Conservation (phyloP, 495 filamentous ascomycete species). For the Xanthoparmelia taractica region DNA sequence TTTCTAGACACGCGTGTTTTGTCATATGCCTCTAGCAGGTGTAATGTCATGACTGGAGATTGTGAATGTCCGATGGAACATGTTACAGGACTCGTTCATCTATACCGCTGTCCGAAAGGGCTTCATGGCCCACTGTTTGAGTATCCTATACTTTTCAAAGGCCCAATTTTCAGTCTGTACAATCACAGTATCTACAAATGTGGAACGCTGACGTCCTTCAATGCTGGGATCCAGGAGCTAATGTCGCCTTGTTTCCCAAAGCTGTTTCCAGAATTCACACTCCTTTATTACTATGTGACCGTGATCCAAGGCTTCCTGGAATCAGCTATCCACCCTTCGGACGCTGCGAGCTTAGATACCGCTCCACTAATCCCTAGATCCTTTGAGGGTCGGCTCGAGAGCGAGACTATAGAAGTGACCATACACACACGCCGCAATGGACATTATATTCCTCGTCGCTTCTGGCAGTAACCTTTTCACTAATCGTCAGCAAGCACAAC, state of each 20-base stretch:
- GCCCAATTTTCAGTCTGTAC: neutral
- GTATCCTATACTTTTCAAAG: neutral
- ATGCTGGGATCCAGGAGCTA: neutral
- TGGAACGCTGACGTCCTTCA: neutral
- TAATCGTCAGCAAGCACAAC: no score
- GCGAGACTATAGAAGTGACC: neutral
- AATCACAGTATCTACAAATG: neutral
- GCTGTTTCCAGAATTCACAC: constrained; percentile 1
- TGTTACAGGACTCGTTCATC: neutral
- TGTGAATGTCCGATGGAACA: constrained; percentile 4
- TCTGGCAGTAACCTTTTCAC: no score
- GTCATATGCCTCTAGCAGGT: neutral
- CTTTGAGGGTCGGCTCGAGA: neutral
- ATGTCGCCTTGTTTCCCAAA: constrained; percentile 1
- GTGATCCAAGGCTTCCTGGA: neutral
- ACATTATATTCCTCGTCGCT: no score
- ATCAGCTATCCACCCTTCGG: neutral
- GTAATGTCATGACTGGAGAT: neutral
- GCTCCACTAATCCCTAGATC: neutral
- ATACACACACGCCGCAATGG: neutral
- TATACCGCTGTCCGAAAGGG: neutral
- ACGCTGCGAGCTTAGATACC: neutral
- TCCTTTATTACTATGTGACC: neutral
- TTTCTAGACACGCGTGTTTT: neutral
- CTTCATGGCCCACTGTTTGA: neutral